phyloP scores from a whole-genome alignment of 805 yeast genomes.

The Barnettozyma sp. region DNA sequence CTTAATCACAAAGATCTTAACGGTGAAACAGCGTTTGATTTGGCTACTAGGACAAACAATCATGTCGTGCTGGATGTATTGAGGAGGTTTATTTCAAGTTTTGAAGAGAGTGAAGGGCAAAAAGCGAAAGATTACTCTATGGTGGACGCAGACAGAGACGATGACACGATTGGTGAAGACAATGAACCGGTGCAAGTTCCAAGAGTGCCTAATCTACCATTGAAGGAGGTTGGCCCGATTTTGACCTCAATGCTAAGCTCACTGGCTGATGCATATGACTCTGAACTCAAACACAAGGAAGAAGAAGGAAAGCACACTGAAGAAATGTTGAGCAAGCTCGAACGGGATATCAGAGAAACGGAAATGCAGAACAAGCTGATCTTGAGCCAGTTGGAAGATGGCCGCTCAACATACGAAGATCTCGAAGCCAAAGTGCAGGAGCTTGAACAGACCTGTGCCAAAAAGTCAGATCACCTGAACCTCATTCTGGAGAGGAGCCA shows the following conservation, averaged over 20 bases:
- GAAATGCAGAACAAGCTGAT: slow-evolving; percentile 28
- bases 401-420: slow-evolving; percentile 15
- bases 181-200: slow-evolving; percentile 7
- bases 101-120: background rate
- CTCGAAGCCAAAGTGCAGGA: slow-evolving; percentile 11
- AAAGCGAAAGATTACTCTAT: background rate
- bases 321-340: slow-evolving; percentile 34
- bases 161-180: slow-evolving; percentile 3
- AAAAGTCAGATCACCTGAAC: slow-evolving; percentile 31
- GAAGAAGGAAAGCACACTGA: slow-evolving; percentile 45
- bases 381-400: slow-evolving; percentile 18
- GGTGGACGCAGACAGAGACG: slow-evolving; percentile 9
- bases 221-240: slow-evolving; percentile 25
- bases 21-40: slow-evolving; percentile 82
- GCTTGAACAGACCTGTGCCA: slow-evolving; percentile 17
- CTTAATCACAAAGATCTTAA: slow-evolving; percentile 70
- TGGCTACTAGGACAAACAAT: slow-evolving; percentile 58
- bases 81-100: slow-evolving; percentile 20
- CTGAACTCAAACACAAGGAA: slow-evolving; percentile 46
- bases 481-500: slow-evolving; percentile 56
- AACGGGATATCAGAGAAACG: slow-evolving; percentile 33
- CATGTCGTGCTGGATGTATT: slow-evolving; percentile 37
- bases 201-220: slow-evolving; percentile 19
- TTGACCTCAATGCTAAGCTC: slow-evolving; percentile 34
- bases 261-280: slow-evolving; percentile 47